phyloP scores from a whole-genome alignment of 2,329 filamentous ascomycete species.

The Zasmidium citrigriseum region DNA sequence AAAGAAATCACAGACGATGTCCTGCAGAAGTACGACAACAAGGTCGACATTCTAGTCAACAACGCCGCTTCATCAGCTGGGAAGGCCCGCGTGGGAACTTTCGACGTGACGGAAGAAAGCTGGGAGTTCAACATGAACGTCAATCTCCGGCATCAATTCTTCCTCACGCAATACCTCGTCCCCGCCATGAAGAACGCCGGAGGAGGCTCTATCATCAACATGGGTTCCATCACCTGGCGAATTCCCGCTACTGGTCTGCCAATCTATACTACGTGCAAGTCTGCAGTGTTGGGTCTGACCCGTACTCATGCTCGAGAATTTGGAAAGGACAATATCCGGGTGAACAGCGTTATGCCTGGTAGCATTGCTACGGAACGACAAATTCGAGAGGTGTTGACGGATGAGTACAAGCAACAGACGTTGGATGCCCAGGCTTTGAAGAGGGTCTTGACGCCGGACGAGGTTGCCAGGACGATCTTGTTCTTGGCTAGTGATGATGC shows the following conservation, averaged over 20 bases:
- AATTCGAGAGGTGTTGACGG: slow-evolving; percentile 33
- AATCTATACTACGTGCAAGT: slow-evolving; percentile 31
- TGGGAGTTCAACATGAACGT: slow-evolving; percentile 61
- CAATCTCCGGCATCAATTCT: slow-evolving; percentile 66
- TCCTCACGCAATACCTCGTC: slow-evolving; percentile 60
- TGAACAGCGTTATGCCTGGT: slow-evolving; percentile 35
- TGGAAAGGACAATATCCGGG: slow-evolving; percentile 27
- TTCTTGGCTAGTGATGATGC: slow-evolving; percentile 35
- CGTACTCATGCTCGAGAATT: slow-evolving; percentile 33
- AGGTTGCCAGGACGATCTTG: slow-evolving; percentile 33
- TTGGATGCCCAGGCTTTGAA: slow-evolving; percentile 33
- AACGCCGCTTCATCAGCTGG: slow-evolving; percentile 60
- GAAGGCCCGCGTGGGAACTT: slow-evolving; percentile 61
- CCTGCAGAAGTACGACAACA: slow-evolving; percentile 44
- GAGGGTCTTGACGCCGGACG: slow-evolving; percentile 30
- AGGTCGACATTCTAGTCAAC: slow-evolving; percentile 62
- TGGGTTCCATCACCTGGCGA: slow-evolving; percentile 31
- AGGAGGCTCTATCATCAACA: slow-evolving; percentile 57
- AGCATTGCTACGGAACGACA: slow-evolving; percentile 35
- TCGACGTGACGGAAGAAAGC: slow-evolving; percentile 65
- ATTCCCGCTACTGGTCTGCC: slow-evolving; percentile 30
- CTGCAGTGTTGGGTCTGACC: slow-evolving; percentile 31
- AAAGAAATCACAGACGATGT: slow-evolving; percentile 47
- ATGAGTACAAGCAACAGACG: slow-evolving; percentile 30
- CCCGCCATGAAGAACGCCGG: slow-evolving; percentile 59